These are phyloP conservation scores for Fusarium camptoceras DNA, from an alignment of 2,329 filamentous ascomycete species.

Conservation along the genomic window DNA sequence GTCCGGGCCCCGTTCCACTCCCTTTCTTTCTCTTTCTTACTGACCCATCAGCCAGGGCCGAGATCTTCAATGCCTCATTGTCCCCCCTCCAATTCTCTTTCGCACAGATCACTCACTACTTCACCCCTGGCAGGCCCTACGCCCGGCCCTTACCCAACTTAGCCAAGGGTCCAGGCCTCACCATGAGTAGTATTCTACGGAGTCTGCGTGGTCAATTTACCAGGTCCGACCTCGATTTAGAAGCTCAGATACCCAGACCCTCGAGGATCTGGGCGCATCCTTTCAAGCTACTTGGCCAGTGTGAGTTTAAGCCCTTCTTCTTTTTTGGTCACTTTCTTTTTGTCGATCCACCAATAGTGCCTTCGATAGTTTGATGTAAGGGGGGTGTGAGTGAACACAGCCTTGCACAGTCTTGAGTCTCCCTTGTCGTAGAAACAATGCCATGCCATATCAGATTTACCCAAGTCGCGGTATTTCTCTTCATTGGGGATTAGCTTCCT, in stretches of 20 bases:
- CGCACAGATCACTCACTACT: not conserved
- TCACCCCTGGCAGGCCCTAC: not conserved
- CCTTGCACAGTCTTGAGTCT: not conserved
- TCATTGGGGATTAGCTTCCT: constrained; percentile 1
- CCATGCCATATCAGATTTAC: not conserved
- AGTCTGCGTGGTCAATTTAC: constrained; percentile 21
- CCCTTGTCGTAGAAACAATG: not conserved
- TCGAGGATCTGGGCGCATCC: constrained; percentile 8
- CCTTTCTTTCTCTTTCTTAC: constrained; percentile 12
- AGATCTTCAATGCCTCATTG: constrained; percentile 10
- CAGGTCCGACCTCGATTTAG: constrained; percentile 24
- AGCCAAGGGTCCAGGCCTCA: not conserved
- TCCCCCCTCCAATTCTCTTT: not conserved
- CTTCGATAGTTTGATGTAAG: constrained; percentile 10
- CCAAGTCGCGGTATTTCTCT: not conserved
- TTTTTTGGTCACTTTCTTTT: not conserved
- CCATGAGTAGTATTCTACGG: constrained; percentile 12
- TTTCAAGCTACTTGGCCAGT: constrained; percentile 16
- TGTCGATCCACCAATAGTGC: constrained; percentile 7
- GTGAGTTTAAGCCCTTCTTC: constrained; percentile 2
- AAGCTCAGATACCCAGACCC: constrained; percentile 22
- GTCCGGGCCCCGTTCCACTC: constrained; percentile 10
- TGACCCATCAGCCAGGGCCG: constrained; percentile 4
- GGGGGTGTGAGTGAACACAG: not conserved
- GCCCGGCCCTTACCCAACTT: constrained; percentile 7